Conservation (phyloP, 176 grass and related monocot genomes). For the Thinopyrum elongatum region DNA sequence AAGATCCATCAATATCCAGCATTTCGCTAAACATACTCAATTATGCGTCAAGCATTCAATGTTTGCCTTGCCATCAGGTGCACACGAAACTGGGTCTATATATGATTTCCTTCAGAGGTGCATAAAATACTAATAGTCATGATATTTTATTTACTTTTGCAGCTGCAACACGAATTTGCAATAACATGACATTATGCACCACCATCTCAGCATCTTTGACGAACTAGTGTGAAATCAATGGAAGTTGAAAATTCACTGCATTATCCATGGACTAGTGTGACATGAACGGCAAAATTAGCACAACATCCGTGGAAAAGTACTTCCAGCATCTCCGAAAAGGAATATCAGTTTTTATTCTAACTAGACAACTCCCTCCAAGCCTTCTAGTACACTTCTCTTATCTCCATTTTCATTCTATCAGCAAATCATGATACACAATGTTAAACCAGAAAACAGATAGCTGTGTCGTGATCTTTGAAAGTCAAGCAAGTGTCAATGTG, state of each 20-base stretch:
- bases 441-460: background rate
- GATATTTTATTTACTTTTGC: background rate
- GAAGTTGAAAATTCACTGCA: background rate
- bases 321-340: background rate
- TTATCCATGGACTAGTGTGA: background rate
- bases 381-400: background rate
- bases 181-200: background rate
- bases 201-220: background rate
- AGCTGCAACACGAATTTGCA: background rate
- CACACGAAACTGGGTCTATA: background rate
- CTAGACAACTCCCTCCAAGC: background rate
- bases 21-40: background rate
- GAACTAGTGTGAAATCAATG: background rate
- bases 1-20: background rate
- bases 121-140: background rate
- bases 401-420: background rate
- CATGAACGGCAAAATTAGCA: background rate
- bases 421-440: background rate
- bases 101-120: background rate
- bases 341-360: background rate
- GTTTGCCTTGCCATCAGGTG: background rate
- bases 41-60: background rate
- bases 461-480: background rate
- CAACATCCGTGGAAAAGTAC: background rate
- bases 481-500: background rate